Evolutionary conservation across 2,329 filamentous ascomycete species (phyloP).

Genomic region (Penicillium sp.): DNA sequence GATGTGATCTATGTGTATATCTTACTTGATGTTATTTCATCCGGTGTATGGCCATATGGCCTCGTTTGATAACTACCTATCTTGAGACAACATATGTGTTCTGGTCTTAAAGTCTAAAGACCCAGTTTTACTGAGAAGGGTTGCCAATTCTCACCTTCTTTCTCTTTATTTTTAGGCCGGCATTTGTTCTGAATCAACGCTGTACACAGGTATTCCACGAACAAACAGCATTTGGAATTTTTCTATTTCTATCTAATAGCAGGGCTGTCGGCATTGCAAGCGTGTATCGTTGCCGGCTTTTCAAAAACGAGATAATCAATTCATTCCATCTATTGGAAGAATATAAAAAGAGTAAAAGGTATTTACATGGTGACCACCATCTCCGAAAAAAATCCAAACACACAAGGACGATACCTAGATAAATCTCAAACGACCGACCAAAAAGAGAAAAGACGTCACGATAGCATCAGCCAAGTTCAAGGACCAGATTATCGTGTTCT

Average conservation of each 20-base stretch:
- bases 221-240: background rate
- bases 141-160: background rate
- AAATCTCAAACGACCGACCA: slow-evolving; percentile 8
- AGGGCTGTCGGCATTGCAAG: background rate
- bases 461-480: slow-evolving; percentile 1
- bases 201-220: background rate
- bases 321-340: slow-evolving; percentile 35
- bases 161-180: background rate
- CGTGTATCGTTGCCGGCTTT: background rate
- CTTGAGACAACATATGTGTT: background rate
- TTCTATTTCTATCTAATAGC: background rate
- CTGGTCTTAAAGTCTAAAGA: background rate
- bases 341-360: slow-evolving; percentile 31
- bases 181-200: background rate
- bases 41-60: background rate
- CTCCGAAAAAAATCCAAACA: slow-evolving; percentile 16
- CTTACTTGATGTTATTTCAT: background rate
- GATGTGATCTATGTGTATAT: background rate
- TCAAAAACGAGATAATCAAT: slow-evolving; percentile 19
- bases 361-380: slow-evolving; percentile 24
- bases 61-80: background rate
- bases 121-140: background rate
- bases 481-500: slow-evolving; percentile 4
- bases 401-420: slow-evolving; percentile 14
- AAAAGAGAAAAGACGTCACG: background rate